Evolutionary conservation across 495 filamentous ascomycete genomes (phyloP), one percentile per base, ranked within the genome.

Genomic region (Aspergillus hancockii): DNA sequence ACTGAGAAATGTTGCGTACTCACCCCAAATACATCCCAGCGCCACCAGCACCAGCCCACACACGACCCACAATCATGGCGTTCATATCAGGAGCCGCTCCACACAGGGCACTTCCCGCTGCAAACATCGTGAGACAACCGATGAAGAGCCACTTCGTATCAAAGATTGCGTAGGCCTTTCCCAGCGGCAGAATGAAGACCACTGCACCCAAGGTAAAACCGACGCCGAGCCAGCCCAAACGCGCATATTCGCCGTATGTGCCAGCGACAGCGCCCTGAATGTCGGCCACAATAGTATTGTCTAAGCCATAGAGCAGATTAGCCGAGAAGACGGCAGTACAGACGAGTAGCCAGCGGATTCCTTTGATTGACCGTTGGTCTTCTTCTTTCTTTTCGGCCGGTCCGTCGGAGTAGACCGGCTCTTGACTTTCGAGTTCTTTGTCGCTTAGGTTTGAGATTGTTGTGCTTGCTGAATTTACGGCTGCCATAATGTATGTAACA

Each of bases 1-100:
- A 63, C 64, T 0, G 78, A 65, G 10, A 84, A 21, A 18, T 75
- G 64, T 6, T 69, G 30, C 64, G n/a, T n/a, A n/a, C n/a, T n/a
- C n/a, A 28, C n/a, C 81, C 79, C 4, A 78, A 45, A 57, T 84
- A 85, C 64, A 83, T 78, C 0, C 80, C 82, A 0, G 70, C 67
- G 6, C 83, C 82, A 1, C 79, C 74, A 41, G 72, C 21, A 30
- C 75, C 75, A 21, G 59, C 59, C 34, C 72, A 61, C 0, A 52
- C 72, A 7, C 75, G 69, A 2, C 75, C 75, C 3, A 70, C 53
- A 46, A 77, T 73, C 8, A 77, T 22, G 31, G 57, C 66, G 28
- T 54, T 46, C 64, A 75, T 74, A 12, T 28, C 52, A 1, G 68
- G 68, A 6, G 75, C 72, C 2, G 65, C 60, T 25, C 76, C 76